A percentile compares a stretch with the other conserved stretches of the same genome.
Evolutionary conservation across 2,329 filamentous ascomycete species (phyloP).

Genomic region (Verticillium alfalfae): DNA sequence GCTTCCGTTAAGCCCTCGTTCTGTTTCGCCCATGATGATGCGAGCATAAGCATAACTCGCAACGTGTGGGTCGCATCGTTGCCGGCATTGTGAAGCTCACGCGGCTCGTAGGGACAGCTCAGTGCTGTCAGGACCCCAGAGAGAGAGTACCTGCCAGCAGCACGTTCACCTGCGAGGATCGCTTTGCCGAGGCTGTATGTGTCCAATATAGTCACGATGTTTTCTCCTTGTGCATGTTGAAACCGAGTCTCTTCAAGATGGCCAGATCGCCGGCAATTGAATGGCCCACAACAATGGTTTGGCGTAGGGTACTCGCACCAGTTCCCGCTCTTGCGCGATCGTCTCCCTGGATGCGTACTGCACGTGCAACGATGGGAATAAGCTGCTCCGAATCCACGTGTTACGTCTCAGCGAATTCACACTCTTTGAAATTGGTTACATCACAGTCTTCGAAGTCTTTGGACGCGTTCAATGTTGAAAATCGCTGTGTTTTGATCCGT

Average conservation of each 20-base stretch:
- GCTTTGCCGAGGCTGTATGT: neutral
- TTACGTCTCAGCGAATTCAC: neutral
- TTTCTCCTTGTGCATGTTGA: neutral
- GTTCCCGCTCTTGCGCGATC: neutral
- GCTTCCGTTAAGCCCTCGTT: neutral
- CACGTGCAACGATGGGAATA: neutral
- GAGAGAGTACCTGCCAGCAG: neutral
- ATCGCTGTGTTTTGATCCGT: neutral
- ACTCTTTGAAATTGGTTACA: neutral
- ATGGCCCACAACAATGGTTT: neutral
- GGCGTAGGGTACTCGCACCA: neutral
- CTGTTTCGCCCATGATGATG: neutral
- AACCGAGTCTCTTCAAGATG: neutral
- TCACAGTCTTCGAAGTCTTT: neutral
- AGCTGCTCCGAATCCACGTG: neutral
- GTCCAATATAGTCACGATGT: neutral
- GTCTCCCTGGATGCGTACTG: neutral
- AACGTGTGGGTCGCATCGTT: neutral
- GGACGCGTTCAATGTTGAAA: neutral
- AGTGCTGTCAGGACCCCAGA: neutral
- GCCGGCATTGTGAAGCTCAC: neutral
- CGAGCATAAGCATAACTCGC: neutral
- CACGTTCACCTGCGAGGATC: neutral
- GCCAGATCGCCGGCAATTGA: neutral
- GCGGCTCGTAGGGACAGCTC: neutral